Conservation (phyloP, 768 basidiomycete species). For the Pleurotus tuoliensis region DNA sequence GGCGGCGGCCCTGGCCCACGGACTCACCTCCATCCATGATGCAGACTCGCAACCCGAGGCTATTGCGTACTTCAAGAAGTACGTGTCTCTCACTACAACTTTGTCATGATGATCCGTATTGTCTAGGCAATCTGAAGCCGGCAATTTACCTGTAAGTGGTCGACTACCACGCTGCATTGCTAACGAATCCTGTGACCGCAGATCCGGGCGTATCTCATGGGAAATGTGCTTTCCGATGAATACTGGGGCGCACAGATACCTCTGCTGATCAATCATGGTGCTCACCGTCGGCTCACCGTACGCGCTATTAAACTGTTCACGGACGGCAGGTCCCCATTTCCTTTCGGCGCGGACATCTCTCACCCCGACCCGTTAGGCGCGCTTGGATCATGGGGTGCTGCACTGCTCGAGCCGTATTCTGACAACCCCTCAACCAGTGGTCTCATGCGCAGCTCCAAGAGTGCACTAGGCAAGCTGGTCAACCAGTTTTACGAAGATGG, state of each 20-base stretch:
- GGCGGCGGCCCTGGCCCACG: conserved; percentile 67
- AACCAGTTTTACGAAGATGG: conserved; percentile 64
- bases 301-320: conserved; percentile 72
- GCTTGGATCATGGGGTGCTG: conserved; percentile 90
- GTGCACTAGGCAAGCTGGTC: conserved; percentile 50
- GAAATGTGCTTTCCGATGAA: conserved; percentile 40
- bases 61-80: conserved; percentile 68
- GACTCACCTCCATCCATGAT: conserved; percentile 87
- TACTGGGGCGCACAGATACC: conserved; percentile 64
- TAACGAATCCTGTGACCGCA: conserved; percentile 17
- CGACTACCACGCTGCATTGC: background rate
- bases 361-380: conserved; percentile 48
- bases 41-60: conserved; percentile 49
- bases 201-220: conserved; percentile 66
- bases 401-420: conserved; percentile 79
- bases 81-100: conserved; percentile 13
- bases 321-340: conserved; percentile 50
- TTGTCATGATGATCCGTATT: background rate
- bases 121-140: conserved; percentile 62
- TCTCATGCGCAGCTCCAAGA: conserved; percentile 57
- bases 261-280: conserved; percentile 58
- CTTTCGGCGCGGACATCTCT: background rate
- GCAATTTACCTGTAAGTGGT: conserved; percentile 59
- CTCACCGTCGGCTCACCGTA: conserved; percentile 46
- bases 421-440: conserved; percentile 74